Evolutionary conservation across 2,329 filamentous ascomycete genomes (phyloP).

Genomic region (Penicillium sp.): DNA sequence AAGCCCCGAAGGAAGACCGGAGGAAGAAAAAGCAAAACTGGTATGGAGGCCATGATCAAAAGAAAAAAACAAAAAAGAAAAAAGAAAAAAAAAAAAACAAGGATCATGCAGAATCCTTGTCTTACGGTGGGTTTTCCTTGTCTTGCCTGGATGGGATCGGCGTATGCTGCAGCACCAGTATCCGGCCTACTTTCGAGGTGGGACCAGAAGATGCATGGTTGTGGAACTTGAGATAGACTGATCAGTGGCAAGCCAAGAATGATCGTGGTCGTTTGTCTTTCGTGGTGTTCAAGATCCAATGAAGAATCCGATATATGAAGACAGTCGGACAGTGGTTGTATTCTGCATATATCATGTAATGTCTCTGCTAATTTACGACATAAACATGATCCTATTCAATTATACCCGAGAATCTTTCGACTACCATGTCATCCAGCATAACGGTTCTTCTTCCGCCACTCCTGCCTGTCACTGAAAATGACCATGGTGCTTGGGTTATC

Average conservation of each 20-base stretch:
- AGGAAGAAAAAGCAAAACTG: constrained; percentile 4
- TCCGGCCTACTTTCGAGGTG: neutral
- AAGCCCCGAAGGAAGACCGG: neutral
- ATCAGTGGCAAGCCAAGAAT: neutral
- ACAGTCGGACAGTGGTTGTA: neutral
- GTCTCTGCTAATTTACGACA: neutral
- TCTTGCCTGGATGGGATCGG: neutral
- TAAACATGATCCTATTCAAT: neutral
- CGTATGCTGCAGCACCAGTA: neutral
- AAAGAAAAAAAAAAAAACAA: no score
- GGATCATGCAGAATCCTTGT: constrained; percentile 2
- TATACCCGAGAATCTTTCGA: neutral
- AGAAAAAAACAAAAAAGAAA: no score
- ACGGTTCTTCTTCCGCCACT: neutral
- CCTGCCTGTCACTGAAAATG: constrained; percentile 6
- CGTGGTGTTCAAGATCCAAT: neutral
- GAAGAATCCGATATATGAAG: neutral
- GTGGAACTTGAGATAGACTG: constrained; percentile 2
- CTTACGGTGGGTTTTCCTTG: neutral
- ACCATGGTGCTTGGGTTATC: constrained; percentile 13
- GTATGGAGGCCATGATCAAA: neutral
- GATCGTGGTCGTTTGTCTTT: neutral
- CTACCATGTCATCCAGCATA: neutral
- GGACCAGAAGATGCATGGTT: neutral
- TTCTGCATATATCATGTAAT: neutral